Conservation (phyloP, 1,284 basidiomycete species). For the Agroathelia rolfsii region DNA sequence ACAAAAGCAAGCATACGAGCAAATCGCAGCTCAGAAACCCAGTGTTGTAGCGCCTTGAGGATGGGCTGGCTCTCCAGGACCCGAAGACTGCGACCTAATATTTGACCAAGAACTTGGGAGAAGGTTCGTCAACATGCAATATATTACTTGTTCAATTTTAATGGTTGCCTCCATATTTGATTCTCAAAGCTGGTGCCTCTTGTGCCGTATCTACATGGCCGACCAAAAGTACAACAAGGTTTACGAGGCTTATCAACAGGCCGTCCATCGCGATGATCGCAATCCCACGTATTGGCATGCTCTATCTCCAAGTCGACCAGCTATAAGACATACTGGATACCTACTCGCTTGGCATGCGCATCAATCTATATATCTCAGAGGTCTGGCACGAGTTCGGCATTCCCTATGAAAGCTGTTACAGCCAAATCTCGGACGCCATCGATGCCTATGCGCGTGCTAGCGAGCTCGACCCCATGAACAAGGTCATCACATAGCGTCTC, state of each 20-base stretch:
- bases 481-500: slow-evolving; percentile 43
- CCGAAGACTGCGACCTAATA: slow-evolving; percentile 64
- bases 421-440: slow-evolving; percentile 74
- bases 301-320: slow-evolving; percentile 79
- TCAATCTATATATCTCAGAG: slow-evolving; percentile 74
- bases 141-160: not conserved
- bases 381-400: slow-evolving; percentile 76
- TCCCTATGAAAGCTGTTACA: slow-evolving; percentile 74
- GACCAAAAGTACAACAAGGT: slow-evolving; percentile 75
- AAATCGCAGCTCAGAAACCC: slow-evolving; percentile 64
- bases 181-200: slow-evolving; percentile 71
- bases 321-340: slow-evolving; percentile 73
- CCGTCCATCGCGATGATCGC: slow-evolving; percentile 70
- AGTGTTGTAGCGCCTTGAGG: slow-evolving; percentile 69
- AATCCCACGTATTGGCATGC: slow-evolving; percentile 76
- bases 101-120: slow-evolving; percentile 61
- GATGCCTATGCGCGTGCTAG: slow-evolving; percentile 67
- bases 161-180: slow-evolving; percentile 40
- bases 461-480: slow-evolving; percentile 51
- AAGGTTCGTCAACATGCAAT: slow-evolving; percentile 31
- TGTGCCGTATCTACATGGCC: slow-evolving; percentile 72
- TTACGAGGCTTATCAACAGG: slow-evolving; percentile 77
- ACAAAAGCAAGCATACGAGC: slow-evolving; percentile 65
- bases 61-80: slow-evolving; percentile 58
- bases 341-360: slow-evolving; percentile 70